Evolutionary conservation across 352 stramenopile genomes (phyloP).

Genomic region (Phytophthora palmivora): DNA sequence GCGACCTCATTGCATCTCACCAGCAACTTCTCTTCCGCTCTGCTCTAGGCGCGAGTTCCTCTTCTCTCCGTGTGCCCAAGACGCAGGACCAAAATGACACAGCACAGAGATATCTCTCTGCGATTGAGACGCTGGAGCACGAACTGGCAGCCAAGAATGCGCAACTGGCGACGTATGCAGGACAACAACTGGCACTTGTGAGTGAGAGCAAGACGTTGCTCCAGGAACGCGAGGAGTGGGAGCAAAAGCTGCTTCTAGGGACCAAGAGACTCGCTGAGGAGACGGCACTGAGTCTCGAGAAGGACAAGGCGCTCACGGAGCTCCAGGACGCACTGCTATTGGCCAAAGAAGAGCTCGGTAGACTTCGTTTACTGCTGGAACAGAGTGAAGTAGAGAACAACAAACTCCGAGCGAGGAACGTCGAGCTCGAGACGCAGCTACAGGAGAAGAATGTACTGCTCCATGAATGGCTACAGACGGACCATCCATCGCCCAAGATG

Average conservation of each 20-base stretch:
- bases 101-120: conserved; percentile 55
- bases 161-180: conserved; percentile 54
- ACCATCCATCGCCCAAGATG: conserved; percentile 21
- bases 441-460: conserved; percentile 67
- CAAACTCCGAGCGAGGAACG: conserved; percentile 47
- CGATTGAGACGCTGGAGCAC: conserved; percentile 74
- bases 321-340: conserved; percentile 58
- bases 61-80: conserved; percentile 18
- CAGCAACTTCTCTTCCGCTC: conserved; percentile 74
- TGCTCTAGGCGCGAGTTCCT: conserved; percentile 23
- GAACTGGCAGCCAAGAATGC: conserved; percentile 78
- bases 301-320: conserved; percentile 73
- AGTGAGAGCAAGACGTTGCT: conserved; percentile 79
- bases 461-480: conserved; percentile 64
- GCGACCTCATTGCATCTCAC: conserved; percentile 63
- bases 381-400: conserved; percentile 54
- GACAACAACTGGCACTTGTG: conserved; percentile 71
- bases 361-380: conserved; percentile 62
- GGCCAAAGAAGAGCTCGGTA: conserved; percentile 63
- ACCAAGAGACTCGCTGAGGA: conserved; percentile 71
- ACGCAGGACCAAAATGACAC: conserved; percentile 36
- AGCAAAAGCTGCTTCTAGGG: conserved; percentile 58
- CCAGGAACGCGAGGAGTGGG: conserved; percentile 68
- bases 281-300: conserved; percentile 64
- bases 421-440: conserved; percentile 61